phyloP scores from a whole-genome alignment of 2,329 filamentous ascomycete species.

The Esteya vermicola region DNA sequence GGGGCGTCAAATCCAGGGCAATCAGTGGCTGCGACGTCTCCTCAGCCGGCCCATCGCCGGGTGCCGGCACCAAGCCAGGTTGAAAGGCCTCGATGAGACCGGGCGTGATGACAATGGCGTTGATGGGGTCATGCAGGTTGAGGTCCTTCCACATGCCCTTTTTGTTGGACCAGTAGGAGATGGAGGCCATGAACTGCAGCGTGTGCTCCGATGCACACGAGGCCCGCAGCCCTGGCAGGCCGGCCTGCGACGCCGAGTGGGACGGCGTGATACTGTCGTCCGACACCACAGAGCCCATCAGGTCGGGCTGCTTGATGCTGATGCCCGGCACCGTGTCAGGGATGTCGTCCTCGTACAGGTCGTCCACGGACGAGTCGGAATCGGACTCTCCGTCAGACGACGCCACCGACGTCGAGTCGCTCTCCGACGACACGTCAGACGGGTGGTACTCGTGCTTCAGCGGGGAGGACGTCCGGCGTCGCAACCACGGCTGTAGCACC shows the following conservation, averaged over 20 bases:
- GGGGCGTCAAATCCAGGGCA: constrained; percentile 75
- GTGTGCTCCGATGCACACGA: constrained; percentile 25
- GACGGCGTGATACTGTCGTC: constrained; percentile 59
- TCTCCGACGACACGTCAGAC: constrained; percentile 50
- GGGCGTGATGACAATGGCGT: constrained; percentile 40
- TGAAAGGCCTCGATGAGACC: constrained; percentile 38
- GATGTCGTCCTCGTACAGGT: constrained; percentile 45
- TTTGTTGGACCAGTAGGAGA: constrained; percentile 49
- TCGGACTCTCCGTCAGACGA: constrained; percentile 41
- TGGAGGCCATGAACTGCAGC: constrained; percentile 34
- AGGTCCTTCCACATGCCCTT: constrained; percentile 47
- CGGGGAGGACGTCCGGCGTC: constrained; percentile 75
- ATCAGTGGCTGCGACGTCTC: constrained; percentile 33
- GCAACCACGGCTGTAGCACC: constrained; percentile 29
- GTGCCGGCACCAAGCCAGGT: constrained; percentile 5
- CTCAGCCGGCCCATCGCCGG: constrained; percentile 15
- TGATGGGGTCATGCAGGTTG: constrained; percentile 30
- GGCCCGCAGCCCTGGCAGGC: constrained; percentile 40
- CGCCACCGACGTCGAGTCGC: constrained; percentile 44
- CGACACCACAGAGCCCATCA: constrained; percentile 27
- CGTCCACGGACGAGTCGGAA: constrained; percentile 34
- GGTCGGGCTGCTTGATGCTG: constrained; percentile 33
- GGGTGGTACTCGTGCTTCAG: constrained; percentile 95
- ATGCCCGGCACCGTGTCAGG: constrained; percentile 44
- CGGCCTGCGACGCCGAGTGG: constrained; percentile 65